These are phyloP conservation scores for Kwoniella sp. DNA, from an alignment of 768 basidiomycete genomes.

Conservation along the genomic window DNA sequence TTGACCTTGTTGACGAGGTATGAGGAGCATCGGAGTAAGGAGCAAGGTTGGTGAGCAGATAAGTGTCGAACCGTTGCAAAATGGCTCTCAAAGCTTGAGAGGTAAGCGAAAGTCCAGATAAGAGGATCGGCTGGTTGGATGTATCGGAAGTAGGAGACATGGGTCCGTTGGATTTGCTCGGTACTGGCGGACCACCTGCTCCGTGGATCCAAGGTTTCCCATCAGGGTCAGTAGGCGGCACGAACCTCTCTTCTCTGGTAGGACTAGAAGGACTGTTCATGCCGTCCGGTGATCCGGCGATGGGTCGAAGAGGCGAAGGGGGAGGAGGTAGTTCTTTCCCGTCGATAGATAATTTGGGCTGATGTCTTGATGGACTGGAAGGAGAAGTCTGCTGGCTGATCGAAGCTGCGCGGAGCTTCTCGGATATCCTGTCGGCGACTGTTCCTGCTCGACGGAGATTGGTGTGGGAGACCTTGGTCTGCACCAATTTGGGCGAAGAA, in stretches of 20 bases:
- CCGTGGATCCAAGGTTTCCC: slow-evolving; percentile 54
- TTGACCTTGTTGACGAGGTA: slow-evolving; percentile 32
- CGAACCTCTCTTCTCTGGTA: slow-evolving; percentile 64
- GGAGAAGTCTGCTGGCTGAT: slow-evolving; percentile 29
- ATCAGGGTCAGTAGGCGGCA: slow-evolving; percentile 57
- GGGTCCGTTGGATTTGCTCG: slow-evolving; percentile 51
- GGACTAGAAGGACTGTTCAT: slow-evolving; percentile 61
- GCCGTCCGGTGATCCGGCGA: slow-evolving; percentile 55
- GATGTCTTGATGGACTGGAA: slow-evolving; percentile 49
- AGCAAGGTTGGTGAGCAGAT: slow-evolving; percentile 40
- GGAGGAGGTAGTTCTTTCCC: slow-evolving; percentile 50
- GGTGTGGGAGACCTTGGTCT: slow-evolving; percentile 17
- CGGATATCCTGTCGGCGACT: slow-evolving; percentile 82
- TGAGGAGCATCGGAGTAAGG: slow-evolving; percentile 39
- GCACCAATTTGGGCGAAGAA: slow-evolving; percentile 66
- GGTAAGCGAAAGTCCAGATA: slow-evolving; percentile 73
- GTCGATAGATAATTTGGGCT: slow-evolving; percentile 47
- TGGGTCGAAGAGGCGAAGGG: slow-evolving; percentile 35
- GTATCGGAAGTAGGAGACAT: slow-evolving; percentile 6
- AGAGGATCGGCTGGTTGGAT: slow-evolving; percentile 61
- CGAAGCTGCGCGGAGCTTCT: slow-evolving; percentile 63
- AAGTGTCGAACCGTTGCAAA: slow-evolving; percentile 60
- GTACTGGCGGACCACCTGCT: slow-evolving; percentile 55
- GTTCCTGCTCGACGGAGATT: slow-evolving; percentile 60
- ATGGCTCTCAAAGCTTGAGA: slow-evolving; percentile 69